These are phyloP conservation scores for Canavalia ensiformis DNA, from an alignment of 306 rosid species.

Conservation along the genomic window DNA sequence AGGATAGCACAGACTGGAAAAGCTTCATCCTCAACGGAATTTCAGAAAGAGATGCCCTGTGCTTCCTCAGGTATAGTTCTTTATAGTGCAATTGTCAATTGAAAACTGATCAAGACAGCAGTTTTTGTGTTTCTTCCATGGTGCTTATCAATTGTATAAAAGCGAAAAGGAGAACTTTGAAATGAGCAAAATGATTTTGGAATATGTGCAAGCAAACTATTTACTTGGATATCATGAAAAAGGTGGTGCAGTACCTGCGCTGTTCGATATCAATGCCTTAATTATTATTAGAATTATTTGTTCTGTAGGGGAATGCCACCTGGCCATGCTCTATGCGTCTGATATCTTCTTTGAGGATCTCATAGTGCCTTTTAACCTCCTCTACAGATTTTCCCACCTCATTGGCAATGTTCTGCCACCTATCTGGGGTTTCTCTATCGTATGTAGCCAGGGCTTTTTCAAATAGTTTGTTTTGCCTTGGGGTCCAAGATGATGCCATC, in stretches of 20 bases:
- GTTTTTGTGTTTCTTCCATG: not conserved
- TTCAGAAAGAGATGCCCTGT: slow-evolving; percentile 20
- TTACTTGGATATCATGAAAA: not conserved
- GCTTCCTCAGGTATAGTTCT: slow-evolving; percentile 24
- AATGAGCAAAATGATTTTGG: not conserved
- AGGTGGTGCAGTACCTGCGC: slow-evolving; percentile 41
- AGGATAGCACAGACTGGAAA: not conserved
- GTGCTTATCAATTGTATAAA: not conserved
- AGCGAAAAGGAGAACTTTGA: not conserved
- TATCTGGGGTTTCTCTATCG: slow-evolving; percentile 77
- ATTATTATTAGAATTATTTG: slow-evolving; percentile 47
- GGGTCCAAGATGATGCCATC: slow-evolving; percentile 85
- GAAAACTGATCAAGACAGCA: not conserved
- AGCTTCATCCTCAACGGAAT: slow-evolving; percentile 11
- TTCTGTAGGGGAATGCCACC: slow-evolving; percentile 73
- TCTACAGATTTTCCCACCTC: slow-evolving; percentile 78
- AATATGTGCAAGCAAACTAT: slow-evolving; percentile 2
- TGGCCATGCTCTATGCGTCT: slow-evolving; percentile 72
- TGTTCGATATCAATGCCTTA: slow-evolving; percentile 29
- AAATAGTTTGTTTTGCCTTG: slow-evolving; percentile 71
- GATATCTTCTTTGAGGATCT: slow-evolving; percentile 80
- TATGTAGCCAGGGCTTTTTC: slow-evolving; percentile 75
- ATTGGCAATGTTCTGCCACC: slow-evolving; percentile 85
- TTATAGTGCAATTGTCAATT: slow-evolving; percentile 11
- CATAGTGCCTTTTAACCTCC: slow-evolving; percentile 82